Percentiles rank a stretch among this genome's conserved stretches.
phyloP scores from a whole-genome alignment of 2,329 filamentous ascomycete genomes.

The Penicillium sp. region DNA sequence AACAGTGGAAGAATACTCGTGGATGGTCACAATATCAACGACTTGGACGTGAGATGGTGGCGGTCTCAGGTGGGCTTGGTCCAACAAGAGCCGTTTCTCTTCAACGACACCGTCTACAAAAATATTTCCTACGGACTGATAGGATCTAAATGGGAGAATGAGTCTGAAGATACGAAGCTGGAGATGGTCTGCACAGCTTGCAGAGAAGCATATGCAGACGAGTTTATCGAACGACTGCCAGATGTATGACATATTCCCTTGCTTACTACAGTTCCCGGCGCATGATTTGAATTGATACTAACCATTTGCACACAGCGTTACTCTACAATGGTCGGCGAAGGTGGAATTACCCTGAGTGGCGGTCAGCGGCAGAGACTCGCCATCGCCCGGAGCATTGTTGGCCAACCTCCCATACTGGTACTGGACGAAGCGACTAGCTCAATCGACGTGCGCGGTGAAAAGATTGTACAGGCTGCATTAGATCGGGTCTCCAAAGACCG shows the following conservation, averaged over 20 bases:
- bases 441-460: conserved; percentile 58
- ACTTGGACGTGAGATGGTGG: conserved; percentile 64
- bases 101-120: conserved; percentile 64
- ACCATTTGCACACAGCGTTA: conserved; percentile 59
- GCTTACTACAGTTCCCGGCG: not conserved
- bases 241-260: conserved; percentile 9
- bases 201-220: conserved; percentile 67
- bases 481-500: conserved; percentile 59
- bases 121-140: conserved; percentile 63
- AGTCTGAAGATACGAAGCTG: conserved; percentile 40
- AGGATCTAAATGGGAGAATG: conserved; percentile 37
- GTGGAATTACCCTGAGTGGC: conserved; percentile 76
- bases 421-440: conserved; percentile 77
- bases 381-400: conserved; percentile 71
- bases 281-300: not conserved
- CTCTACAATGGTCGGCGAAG: conserved; percentile 73
- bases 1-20: conserved; percentile 54
- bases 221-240: conserved; percentile 67
- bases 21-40: conserved; percentile 54
- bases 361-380: conserved; percentile 83
- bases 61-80: conserved; percentile 63
- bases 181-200: conserved; percentile 63
- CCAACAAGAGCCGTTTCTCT: conserved; percentile 68
- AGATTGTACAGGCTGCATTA: conserved; percentile 57
- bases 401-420: conserved; percentile 66